Conservation (phyloP, 495 filamentous ascomycete genomes). For the Cercophora sp. region DNA sequence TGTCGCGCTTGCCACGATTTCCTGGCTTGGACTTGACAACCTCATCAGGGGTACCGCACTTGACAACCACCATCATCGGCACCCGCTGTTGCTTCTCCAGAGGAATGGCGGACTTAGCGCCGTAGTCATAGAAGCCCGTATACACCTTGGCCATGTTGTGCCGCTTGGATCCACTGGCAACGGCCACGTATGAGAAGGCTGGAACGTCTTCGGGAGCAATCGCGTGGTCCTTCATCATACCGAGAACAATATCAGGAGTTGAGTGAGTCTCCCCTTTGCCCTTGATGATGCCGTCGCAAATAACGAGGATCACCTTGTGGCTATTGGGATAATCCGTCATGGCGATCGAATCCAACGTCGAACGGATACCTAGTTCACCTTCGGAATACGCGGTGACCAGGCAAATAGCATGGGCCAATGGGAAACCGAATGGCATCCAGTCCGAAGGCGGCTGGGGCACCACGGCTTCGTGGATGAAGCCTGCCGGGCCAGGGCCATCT, state of each 20-base stretch:
- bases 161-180: slow-evolving; percentile 91
- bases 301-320: slow-evolving; percentile 91
- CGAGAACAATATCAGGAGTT: slow-evolving; percentile 84
- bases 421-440: slow-evolving; percentile 94
- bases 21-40: slow-evolving; percentile 77
- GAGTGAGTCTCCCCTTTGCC: slow-evolving; percentile 83
- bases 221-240: slow-evolving; percentile 92
- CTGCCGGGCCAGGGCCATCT: slow-evolving; percentile 78
- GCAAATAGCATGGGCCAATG: slow-evolving; percentile 88
- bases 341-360: slow-evolving; percentile 92
- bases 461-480: slow-evolving; percentile 92
- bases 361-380: slow-evolving; percentile 85
- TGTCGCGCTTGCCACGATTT: slow-evolving; percentile 97
- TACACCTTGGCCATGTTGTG: slow-evolving; percentile 99
- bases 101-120: slow-evolving; percentile 71
- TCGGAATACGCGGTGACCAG: slow-evolving; percentile 97
- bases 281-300: slow-evolving; percentile 98
- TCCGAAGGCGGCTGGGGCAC: slow-evolving; percentile 97
- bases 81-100: slow-evolving; percentile 90
- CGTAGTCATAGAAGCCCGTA: slow-evolving; percentile 97
- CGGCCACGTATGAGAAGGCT: slow-evolving; percentile 92
- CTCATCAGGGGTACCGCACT: slow-evolving; percentile 92
- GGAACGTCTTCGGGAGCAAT: slow-evolving; percentile 74
- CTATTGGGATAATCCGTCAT: slow-evolving; percentile 99
- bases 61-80: slow-evolving; percentile 98